These are phyloP conservation scores for Cunninghamia lanceolata DNA, from an alignment of 75 land plant species.

Conservation along the genomic window DNA sequence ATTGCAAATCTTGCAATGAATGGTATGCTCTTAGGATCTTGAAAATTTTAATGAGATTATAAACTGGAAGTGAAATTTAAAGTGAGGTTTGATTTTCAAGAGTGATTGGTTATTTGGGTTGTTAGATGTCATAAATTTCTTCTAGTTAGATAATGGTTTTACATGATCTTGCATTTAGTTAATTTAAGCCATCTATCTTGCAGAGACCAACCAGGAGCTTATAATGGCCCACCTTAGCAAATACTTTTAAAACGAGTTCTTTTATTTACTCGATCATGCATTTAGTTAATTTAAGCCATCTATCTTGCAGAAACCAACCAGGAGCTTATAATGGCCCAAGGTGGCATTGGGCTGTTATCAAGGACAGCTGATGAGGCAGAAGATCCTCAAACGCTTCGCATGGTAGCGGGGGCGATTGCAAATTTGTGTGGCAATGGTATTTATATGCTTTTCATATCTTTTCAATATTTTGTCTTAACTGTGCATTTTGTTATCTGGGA, in stretches of 20 bases:
- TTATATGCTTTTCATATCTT: not conserved
- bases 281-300: not conserved
- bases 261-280: not conserved
- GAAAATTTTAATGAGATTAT: not conserved
- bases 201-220: conserved; percentile 87
- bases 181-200: not conserved
- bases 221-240: conserved; percentile 49
- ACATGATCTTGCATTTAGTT: not conserved
- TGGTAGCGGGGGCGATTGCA: conserved; percentile 95
- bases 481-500: not conserved
- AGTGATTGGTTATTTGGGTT: not conserved
- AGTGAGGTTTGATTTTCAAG: not conserved
- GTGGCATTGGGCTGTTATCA: conserved; percentile 68
- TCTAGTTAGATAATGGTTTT: not conserved
- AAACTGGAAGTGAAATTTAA: not conserved
- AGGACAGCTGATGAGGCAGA: conserved; percentile 75
- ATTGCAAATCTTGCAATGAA: conserved; percentile 93
- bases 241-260: too few species aligned
- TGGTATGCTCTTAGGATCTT: conserved; percentile 33
- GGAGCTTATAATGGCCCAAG: conserved; percentile 84
- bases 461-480: not conserved
- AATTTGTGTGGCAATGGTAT: conserved; percentile 94
- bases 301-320: conserved; percentile 66
- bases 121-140: not conserved
- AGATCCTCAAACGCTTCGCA: conserved; percentile 89